Conservation (phyloP, 352 stramenopile species). For the Pythium aquatile region DNA sequence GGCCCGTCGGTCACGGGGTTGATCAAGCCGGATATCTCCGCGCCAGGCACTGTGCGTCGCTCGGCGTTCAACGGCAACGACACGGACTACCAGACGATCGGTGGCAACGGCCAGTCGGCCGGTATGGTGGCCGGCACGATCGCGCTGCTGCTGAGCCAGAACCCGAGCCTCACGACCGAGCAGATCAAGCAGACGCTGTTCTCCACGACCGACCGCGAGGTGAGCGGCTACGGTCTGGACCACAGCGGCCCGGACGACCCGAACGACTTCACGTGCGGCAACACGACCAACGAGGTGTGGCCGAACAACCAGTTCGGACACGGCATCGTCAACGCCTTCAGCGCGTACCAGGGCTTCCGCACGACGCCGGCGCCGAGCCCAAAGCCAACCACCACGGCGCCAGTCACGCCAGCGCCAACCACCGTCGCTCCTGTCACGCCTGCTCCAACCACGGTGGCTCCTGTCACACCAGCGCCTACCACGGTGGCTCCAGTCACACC, state of each 20-base stretch:
- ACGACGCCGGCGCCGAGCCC: not conserved
- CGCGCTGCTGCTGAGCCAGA: constrained; percentile 27
- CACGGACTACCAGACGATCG: constrained; percentile 30
- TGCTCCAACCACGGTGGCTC: not conserved
- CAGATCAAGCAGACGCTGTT: constrained; percentile 18
- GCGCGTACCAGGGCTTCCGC: constrained; percentile 11
- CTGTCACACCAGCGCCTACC: not conserved
- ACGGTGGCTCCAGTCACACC: not conserved
- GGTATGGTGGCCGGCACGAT: constrained; percentile 27
- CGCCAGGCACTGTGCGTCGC: constrained; percentile 23
- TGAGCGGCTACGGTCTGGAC: constrained; percentile 11
- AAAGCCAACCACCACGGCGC: not conserved
- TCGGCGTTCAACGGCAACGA: constrained; percentile 26
- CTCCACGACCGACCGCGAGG: constrained; percentile 15
- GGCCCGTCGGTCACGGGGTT: constrained; percentile 22
- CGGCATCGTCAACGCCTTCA: constrained; percentile 20
- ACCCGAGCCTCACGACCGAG: constrained; percentile 19
- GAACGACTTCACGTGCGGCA: constrained; percentile 19
- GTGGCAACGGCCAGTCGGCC: constrained; percentile 23
- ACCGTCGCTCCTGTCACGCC: not conserved
- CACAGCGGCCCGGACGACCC: constrained; percentile 17
- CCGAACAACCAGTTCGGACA: constrained; percentile 21
- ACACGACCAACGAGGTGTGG: constrained; percentile 17
- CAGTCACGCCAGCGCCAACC: not conserved
- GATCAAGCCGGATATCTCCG: constrained; percentile 36